Percentiles rank a stretch among this genome's conserved stretches.
Evolutionary conservation across 371 early-diverging fungal genomes (phyloP).

Genomic region (Umbelopsis sp.): DNA sequence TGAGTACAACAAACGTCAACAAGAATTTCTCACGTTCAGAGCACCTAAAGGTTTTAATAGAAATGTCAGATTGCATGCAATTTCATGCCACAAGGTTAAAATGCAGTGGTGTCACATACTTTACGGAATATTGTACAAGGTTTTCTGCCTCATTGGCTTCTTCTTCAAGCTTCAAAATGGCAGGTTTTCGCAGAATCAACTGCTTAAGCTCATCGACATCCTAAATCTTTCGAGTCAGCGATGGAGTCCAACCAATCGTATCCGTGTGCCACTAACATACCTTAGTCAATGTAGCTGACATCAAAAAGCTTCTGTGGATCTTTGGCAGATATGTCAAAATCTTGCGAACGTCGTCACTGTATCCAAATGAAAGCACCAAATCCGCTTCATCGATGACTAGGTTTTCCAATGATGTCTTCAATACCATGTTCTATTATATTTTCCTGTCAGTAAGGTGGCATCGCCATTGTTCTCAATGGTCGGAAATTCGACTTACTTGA

Average conservation of each 20-base stretch:
- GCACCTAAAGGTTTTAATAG: slow-evolving; percentile 47
- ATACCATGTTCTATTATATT: slow-evolving; percentile 51
- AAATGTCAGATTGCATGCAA: background rate
- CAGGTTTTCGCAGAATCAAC: slow-evolving; percentile 84
- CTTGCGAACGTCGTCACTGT: slow-evolving; percentile 83
- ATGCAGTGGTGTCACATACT: slow-evolving; percentile 29
- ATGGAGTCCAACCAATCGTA: background rate
- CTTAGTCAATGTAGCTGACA: slow-evolving; percentile 87
- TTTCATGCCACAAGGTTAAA: too few species aligned
- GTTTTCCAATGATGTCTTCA: slow-evolving; percentile 71
- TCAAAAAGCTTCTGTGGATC: slow-evolving; percentile 86
- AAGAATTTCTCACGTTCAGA: slow-evolving; percentile 88
- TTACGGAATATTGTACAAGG: slow-evolving; percentile 79
- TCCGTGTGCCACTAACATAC: slow-evolving; percentile 20
- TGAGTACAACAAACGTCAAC: slow-evolving; percentile 87
- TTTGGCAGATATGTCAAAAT: slow-evolving; percentile 74
- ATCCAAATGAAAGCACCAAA: slow-evolving; percentile 90
- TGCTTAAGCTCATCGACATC: slow-evolving; percentile 87
- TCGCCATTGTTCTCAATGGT: too few species aligned
- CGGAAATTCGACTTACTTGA: slow-evolving; percentile 29
- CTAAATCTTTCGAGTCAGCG: slow-evolving; percentile 24
- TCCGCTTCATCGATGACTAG: slow-evolving; percentile 97
- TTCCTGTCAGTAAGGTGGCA: background rate
- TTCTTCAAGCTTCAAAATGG: slow-evolving; percentile 82
- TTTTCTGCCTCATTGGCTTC: slow-evolving; percentile 62